Percentiles rank a stretch among this genome's conserved stretches.
These are phyloP conservation scores for Trametes maxima DNA, from an alignment of 768 basidiomycete species.

Conservation along the genomic window DNA sequence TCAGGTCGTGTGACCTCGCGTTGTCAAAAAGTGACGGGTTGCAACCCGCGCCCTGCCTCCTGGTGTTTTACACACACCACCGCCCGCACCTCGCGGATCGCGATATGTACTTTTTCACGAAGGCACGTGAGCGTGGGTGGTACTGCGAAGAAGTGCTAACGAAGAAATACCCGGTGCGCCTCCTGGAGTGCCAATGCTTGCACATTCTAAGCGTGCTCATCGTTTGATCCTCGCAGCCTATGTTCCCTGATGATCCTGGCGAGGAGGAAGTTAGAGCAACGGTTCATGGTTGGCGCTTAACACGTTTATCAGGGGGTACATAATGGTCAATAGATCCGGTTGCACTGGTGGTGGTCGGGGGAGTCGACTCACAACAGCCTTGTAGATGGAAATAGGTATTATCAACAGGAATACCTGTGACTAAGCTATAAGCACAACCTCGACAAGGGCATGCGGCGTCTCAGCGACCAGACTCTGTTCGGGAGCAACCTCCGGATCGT, in stretches of 20 bases:
- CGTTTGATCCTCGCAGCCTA: conserved; percentile 52
- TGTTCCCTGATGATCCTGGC: conserved; percentile 90
- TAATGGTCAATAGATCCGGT: not conserved
- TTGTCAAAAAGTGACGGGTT: conserved; percentile 21
- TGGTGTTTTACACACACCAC: conserved; percentile 91
- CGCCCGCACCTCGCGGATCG: conserved; percentile 80
- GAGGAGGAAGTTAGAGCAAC: conserved; percentile 75
- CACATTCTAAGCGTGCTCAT: not conserved
- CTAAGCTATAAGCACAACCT: no score
- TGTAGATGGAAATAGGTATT: not conserved
- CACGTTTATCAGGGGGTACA: not conserved
- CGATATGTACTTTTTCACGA: conserved; percentile 81
- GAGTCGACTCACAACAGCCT: not conserved
- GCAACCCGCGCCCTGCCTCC: conserved; percentile 44
- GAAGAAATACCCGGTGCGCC: conserved; percentile 60
- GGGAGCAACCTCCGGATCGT: no score
- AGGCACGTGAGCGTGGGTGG: conserved; percentile 70
- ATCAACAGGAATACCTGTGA: no score
- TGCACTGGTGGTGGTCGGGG: no score
- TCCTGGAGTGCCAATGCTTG: not conserved
- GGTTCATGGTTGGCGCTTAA: conserved; percentile 83
- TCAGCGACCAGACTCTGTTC: no score
- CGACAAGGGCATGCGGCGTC: no score
- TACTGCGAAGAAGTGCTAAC: conserved; percentile 67
- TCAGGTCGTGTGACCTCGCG: conserved; percentile 66